Evolutionary conservation across 805 yeast species (phyloP), one percentile per base, ranked within the genome.

Genomic region (Lipomyces kockii): DNA sequence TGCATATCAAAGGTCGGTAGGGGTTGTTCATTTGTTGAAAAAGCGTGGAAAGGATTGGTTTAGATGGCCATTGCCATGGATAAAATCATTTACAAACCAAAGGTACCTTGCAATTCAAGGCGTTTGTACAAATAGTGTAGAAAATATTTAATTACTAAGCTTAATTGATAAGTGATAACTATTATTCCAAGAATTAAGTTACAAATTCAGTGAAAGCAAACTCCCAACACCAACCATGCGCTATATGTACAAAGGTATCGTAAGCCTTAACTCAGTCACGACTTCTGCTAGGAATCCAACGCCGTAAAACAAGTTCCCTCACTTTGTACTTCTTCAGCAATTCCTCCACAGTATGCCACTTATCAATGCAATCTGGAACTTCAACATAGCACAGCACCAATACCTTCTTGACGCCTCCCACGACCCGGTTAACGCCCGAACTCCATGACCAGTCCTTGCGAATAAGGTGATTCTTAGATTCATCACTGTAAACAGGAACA

Each of bases 241-340:
- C 29, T 12, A 46, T 53, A 17, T 43, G 22, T 11, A 12, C 46
- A 46, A 20, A 37, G 32, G 34, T 52, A 25, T 52, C 29, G n/a
- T 8, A 25, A n/a, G 55, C 17, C 2, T 8, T 8, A 43, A 6
- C 57, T 53, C 52, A 93, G 75, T 91, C 97, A 73, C 98, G 83
- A 69, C 91, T 91, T 72, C 89, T 84, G 67, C 89, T 87, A 5
- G 98, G 94, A 0, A 90, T 84, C 97, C 97, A 94, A 71, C 98
- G 83, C 73, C 85, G 85, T 76, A 89, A 87, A 2, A 88, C 79
- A 1, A 91, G 80, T 73, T 92, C 97, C 39, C 85, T 83, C 0
- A 93, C 82, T 55, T 78, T 80, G 77, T 85, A 86, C 66, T 77
- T 67, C 69, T 77, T 73, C 65, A 88, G 76, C 25, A 85, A 69